Conservation (phyloP, 768 basidiomycete genomes). For the Phlegmacium glaucopus region DNA sequence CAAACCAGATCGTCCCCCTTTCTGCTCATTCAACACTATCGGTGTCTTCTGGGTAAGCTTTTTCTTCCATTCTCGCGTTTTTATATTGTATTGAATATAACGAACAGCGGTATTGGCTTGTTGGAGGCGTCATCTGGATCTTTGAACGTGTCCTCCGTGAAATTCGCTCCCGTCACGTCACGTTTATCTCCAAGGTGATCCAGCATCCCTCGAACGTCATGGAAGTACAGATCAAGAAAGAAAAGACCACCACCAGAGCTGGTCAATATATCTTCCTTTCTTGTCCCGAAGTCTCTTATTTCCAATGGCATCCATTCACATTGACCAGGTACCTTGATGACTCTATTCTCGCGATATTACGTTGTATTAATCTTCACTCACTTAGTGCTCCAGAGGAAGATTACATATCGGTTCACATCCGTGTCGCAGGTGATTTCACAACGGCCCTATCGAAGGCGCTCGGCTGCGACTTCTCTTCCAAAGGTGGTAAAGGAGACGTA, state of each 20-base stretch:
- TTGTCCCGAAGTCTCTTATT: slow-evolving; percentile 90
- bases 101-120: slow-evolving; percentile 80
- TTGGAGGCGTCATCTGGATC: slow-evolving; percentile 85
- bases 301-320: slow-evolving; percentile 98
- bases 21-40: slow-evolving; percentile 78
- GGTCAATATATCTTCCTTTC: slow-evolving; percentile 93
- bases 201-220: slow-evolving; percentile 93
- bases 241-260: slow-evolving; percentile 76
- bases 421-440: slow-evolving; percentile 91
- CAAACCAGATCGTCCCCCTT: slow-evolving; percentile 84
- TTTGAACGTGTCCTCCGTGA: slow-evolving; percentile 89
- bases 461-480: slow-evolving; percentile 73
- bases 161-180: slow-evolving; percentile 84
- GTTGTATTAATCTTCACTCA: not conserved
- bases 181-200: slow-evolving; percentile 92
- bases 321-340: slow-evolving; percentile 63
- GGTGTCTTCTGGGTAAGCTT: slow-evolving; percentile 92
- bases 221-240: slow-evolving; percentile 98
- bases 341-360: not conserved
- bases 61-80: slow-evolving; percentile 5
- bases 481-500: slow-evolving; percentile 38
- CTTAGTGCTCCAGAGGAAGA: slow-evolving; percentile 89
- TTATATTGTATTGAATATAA: not conserved
- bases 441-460: slow-evolving; percentile 73
- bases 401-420: slow-evolving; percentile 91